A percentile compares a stretch with the other conserved stretches of the same genome.
phyloP scores from a whole-genome alignment of 208 protist genomes.

The Trypanosoma lewisi region DNA sequence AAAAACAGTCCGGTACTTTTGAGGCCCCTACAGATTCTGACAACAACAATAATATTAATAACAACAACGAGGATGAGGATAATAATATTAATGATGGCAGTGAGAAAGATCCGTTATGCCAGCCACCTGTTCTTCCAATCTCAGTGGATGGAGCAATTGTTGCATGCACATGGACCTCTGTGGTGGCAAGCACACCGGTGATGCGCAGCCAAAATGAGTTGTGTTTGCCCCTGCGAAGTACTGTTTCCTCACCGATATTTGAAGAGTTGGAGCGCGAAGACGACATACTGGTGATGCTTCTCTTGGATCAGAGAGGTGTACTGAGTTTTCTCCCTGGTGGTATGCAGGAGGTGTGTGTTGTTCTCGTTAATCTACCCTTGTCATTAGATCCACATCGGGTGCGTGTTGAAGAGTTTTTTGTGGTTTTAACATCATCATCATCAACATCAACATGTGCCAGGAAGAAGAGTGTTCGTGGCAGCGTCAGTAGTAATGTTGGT shows the following conservation, averaged over 20 bases:
- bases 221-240: slow-evolving; percentile 26
- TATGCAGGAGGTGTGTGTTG: slow-evolving; percentile 48
- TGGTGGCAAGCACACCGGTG: not conserved
- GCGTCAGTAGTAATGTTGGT: not conserved
- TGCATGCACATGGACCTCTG: slow-evolving; percentile 26
- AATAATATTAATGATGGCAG: slow-evolving; percentile 6
- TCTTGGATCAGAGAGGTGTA: slow-evolving; percentile 47
- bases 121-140: slow-evolving; percentile 21
- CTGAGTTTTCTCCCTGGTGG: slow-evolving; percentile 58
- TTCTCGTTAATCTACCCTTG: slow-evolving; percentile 24
- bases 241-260: slow-evolving; percentile 28
- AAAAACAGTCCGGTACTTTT: not conserved
- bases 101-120: slow-evolving; percentile 11
- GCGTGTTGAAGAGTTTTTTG: slow-evolving; percentile 23
- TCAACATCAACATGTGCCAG: not conserved
- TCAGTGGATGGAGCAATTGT: slow-evolving; percentile 23
- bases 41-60: slow-evolving; percentile 4
- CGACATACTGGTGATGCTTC: slow-evolving; percentile 35
- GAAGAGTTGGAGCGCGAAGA: slow-evolving; percentile 26
- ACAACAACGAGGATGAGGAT: slow-evolving; percentile 1
- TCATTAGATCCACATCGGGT: not conserved
- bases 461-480: not conserved
- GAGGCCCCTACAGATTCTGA: not conserved
- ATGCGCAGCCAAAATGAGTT: slow-evolving; percentile 14
- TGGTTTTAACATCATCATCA: not conserved